Evolutionary conservation across 192 early-diverging fungal genomes (phyloP), one percentile per base, ranked within the genome.

Genomic region (Spizellomyces punctatus): DNA sequence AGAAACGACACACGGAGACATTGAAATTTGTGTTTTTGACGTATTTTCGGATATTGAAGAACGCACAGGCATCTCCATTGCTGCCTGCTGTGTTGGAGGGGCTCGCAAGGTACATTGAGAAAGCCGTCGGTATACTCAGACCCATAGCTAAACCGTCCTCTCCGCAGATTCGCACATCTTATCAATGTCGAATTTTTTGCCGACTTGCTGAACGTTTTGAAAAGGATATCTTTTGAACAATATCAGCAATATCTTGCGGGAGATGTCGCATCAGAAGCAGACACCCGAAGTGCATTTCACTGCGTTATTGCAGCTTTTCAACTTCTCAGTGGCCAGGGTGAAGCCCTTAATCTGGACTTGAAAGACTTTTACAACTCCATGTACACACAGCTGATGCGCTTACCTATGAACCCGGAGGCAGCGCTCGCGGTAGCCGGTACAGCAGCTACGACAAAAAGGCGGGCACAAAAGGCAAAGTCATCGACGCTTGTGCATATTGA

Each of bases 101-200:
- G 45, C 83, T 93, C 48, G 85, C 90, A 27, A 84, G 83, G 87
- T 88, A 81, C 58, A 78, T 49, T 36, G 27, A 36, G 1, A 3
- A 36, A 36, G 27, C 27, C 27, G 27, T 36, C 3, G 27, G 27
- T 36, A 36, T 36, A 36, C 27, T 2, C 27, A 36, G 27, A 36
- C 27, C 27, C 69, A 72, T 67, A 79, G 17, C 69, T 73, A 36
- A 6, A 17, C 10, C 48, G 67, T 10, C 10, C 49, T 17, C 12
- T 77, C 16, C 71, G 71, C 63, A 83, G 88, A 68, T 98, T 95
- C 82, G 93, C 96, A 10, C 97, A 98, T 78, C 78, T 99, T 46
- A 99, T 99, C 78, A 95, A 91, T 71, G 89, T 99, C 22, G 96
- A 99, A 66, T 96, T 96, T 66, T 99, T 96, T 78, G 83, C 89